Evolutionary conservation across 345 rosid species (phyloP).

Genomic region (Lepidium didymum): DNA sequence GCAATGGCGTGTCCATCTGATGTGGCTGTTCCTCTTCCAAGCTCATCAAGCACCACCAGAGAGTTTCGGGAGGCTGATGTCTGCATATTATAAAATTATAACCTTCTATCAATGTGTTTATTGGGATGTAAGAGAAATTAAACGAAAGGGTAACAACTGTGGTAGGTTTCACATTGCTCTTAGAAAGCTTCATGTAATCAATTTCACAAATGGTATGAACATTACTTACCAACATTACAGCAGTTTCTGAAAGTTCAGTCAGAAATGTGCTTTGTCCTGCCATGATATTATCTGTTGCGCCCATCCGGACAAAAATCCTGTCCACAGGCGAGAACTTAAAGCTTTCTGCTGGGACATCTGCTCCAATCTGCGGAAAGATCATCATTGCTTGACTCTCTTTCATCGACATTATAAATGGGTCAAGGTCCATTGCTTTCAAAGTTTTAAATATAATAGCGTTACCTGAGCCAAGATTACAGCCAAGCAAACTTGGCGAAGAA

Average conservation of each 20-base stretch:
- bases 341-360: conserved; percentile 89
- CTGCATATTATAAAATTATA: conserved; percentile 33
- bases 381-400: background rate
- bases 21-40: conserved; percentile 95
- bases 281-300: conserved; percentile 95
- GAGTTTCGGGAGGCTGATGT: conserved; percentile 73
- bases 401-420: background rate
- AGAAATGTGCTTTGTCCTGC: conserved; percentile 92
- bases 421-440: background rate
- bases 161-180: background rate
- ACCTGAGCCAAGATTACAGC: conserved; percentile 94
- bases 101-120: background rate
- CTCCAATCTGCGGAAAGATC: conserved; percentile 58
- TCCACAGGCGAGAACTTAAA: conserved; percentile 81
- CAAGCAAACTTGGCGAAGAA: conserved; percentile 97
- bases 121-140: background rate
- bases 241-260: conserved; percentile 98
- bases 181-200: background rate
- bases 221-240: conserved; percentile 70
- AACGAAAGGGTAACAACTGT: background rate
- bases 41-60: conserved; percentile 89
- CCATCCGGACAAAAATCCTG: conserved; percentile 89
- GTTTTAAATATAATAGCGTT: background rate
- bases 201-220: conserved; percentile 11
- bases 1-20: conserved; percentile 99